Evolutionary conservation across 164 flowering plant species (phyloP).

Genomic region (Macadamia tetraphylla): DNA sequence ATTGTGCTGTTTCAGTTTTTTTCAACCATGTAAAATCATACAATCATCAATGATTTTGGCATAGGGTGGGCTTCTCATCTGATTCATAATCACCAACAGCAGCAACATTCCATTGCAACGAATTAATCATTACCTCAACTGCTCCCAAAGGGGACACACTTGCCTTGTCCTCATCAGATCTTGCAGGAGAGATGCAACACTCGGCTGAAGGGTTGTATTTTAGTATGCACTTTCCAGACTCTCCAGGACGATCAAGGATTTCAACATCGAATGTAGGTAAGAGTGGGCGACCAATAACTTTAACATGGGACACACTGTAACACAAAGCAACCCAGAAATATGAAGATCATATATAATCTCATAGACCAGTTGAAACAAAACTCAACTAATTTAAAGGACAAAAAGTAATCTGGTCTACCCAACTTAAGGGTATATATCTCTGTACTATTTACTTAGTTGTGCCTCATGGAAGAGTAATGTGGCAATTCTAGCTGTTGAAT

Average conservation of each 20-base stretch:
- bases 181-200: slow-evolving; percentile 1
- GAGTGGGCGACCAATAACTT: slow-evolving; percentile 45
- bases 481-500: too few relatives aligned
- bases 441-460: too few relatives aligned
- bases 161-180: slow-evolving; percentile 12
- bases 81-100: slow-evolving; percentile 21
- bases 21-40: slow-evolving; percentile 6
- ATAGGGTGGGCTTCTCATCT: slow-evolving; percentile 20
- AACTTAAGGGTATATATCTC: too few relatives aligned
- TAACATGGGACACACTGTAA: slow-evolving; percentile 46
- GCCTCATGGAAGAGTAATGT: too few relatives aligned
- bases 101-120: slow-evolving; percentile 23
- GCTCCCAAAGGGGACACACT: slow-evolving; percentile 30
- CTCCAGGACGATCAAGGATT: slow-evolving; percentile 23
- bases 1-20: slow-evolving; percentile 25
- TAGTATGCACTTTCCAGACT: slow-evolving; percentile 32
- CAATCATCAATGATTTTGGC: too few relatives aligned
- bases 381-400: too few relatives aligned
- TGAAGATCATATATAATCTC: too few relatives aligned
- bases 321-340: too few relatives aligned
- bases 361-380: too few relatives aligned
- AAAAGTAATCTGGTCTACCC: too few relatives aligned
- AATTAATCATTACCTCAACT: slow-evolving; percentile 4
- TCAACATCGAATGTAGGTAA: slow-evolving; percentile 30
- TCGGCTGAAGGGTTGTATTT: slow-evolving; percentile 26